phyloP scores from a whole-genome alignment of 345 rosid genomes.

The Eucalyptus leucophloia region DNA sequence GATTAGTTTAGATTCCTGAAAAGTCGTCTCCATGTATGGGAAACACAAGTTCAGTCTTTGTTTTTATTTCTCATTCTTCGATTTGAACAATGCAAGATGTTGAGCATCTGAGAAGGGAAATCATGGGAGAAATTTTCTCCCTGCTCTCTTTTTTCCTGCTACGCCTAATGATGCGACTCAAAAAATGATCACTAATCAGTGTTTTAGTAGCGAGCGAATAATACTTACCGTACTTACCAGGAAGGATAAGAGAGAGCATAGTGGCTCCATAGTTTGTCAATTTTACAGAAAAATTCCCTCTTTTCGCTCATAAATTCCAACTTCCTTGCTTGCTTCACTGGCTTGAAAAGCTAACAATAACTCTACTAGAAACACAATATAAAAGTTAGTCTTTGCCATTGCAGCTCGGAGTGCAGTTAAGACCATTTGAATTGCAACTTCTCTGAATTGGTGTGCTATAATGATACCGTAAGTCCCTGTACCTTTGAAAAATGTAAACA shows the following conservation, averaged over 20 bases:
- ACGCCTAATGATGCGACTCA: not conserved
- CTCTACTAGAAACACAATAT: not conserved
- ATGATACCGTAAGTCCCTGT: no score
- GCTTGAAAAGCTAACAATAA: not conserved
- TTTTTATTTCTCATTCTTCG: not conserved
- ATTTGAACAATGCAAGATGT: not conserved
- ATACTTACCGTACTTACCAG: constrained; percentile 37
- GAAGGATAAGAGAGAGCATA: constrained; percentile 38
- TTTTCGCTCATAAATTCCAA: constrained; percentile 23
- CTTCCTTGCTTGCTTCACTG: not conserved
- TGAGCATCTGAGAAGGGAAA: no score
- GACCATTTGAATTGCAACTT: no score
- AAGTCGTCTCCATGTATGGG: not conserved
- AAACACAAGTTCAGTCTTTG: not conserved
- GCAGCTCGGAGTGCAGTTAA: not conserved
- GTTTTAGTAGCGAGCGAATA: not conserved
- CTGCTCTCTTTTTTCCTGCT: not conserved
- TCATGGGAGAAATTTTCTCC: no score
- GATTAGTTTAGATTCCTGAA: not conserved
- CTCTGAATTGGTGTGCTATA: no score
- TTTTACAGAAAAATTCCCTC: constrained; percentile 25
- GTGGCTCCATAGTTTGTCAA: constrained; percentile 65
- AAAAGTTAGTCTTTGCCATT: not conserved
- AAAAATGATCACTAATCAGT: not conserved
- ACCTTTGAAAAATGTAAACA: no score